Evolutionary conservation across 2,329 filamentous ascomycete species (phyloP), one percentile per base, ranked within the genome.

Genomic region (Cadophora malorum): DNA sequence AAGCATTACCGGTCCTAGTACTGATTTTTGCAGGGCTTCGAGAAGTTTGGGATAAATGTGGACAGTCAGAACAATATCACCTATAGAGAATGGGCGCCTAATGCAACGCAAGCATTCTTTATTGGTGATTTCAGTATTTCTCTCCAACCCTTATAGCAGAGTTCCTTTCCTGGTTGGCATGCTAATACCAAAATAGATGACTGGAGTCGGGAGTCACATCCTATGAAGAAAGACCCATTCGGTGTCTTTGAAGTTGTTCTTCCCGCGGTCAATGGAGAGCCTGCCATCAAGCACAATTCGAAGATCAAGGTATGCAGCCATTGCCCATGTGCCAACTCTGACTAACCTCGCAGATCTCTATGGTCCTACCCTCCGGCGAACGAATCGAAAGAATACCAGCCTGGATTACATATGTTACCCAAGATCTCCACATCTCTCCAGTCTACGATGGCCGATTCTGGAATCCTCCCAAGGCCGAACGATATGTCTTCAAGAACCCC

Each of bases 371-470:
- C 14, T 89, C 84, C 47, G 92, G 94, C 68, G 91, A 96, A 78
- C 87, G 90, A 73, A 88, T 95, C 74, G 95, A 98, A 81, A 89
- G 95, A 73, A 83, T 99, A 63, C 96, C 96, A 31, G 93, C 94
- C 33, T 99, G 96, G 96, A 98, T 98, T 83, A 97, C 91, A 78
- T 93, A 97, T 76, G 96, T 97, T 63, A 97, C 95, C 0, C 96
- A 99, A 80, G 94, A 99, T 73, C 85, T 98, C 56, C 86, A 83
- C 12, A 90, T 98, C 28, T 98, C 95, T 10, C 94, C 95, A 7
- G 90, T 92, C 31, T 99, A 98, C 80, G 96, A 99, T 79, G 94
- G 93, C 28, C 88, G 93, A 63, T 97, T 99, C 83, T 99, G 96
- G 96, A 97, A 98, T 78, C 96, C 96, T 41, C 93, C 94, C 3